These are phyloP conservation scores for Astragalus glycyphyllos DNA, from an alignment of 306 rosid genomes.

Conservation along the genomic window DNA sequence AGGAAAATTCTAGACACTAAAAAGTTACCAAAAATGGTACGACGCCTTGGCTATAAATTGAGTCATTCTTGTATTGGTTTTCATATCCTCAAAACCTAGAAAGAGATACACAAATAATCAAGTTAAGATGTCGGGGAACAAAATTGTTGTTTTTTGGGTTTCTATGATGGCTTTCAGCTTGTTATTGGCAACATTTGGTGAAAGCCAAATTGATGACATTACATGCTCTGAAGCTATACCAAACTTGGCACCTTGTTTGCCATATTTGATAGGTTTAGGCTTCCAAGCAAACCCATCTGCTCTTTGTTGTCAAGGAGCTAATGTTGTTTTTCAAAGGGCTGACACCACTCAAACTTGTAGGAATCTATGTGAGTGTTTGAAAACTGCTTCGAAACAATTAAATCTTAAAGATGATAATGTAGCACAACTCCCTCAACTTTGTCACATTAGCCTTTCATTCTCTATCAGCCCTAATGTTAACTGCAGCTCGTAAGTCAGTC, in stretches of 20 bases:
- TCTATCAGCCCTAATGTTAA: not conserved
- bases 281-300: not conserved
- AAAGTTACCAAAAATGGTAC: not conserved
- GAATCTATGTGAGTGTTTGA: not conserved
- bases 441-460: not conserved
- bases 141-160: not conserved
- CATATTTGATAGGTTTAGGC: not conserved
- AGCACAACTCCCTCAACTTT: not conserved
- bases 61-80: not conserved
- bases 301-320: not conserved
- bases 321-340: not conserved
- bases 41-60: not conserved
- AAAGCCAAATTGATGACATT: not conserved
- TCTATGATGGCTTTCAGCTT: not conserved
- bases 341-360: not conserved
- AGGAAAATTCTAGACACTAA: too few species aligned
- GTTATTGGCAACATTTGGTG: not conserved
- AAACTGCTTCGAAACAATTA: not conserved
- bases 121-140: not conserved
- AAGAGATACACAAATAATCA: constrained; percentile 52
- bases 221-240: not conserved
- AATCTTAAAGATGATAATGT: not conserved
- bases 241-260: not conserved
- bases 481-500: not conserved
- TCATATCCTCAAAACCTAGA: not conserved